phyloP scores from a whole-genome alignment of 2,329 filamentous ascomycete species.

The Colletotrichum sublineola region DNA sequence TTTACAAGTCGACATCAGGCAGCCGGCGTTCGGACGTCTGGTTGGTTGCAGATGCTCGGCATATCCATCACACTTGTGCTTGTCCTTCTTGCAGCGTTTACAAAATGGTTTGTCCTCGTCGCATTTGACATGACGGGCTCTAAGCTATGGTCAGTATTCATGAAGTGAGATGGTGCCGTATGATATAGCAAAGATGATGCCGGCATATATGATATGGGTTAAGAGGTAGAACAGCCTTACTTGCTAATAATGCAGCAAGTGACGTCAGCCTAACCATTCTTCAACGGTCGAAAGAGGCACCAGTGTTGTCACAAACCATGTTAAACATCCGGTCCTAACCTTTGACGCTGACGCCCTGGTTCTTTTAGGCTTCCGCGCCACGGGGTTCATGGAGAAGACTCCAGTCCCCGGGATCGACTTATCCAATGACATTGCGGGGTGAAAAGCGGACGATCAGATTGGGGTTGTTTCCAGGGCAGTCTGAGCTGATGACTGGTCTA shows the following conservation, averaged over 20 bases:
- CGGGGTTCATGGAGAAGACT: constrained; percentile 32
- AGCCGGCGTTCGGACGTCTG: background rate
- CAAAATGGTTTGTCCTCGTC: constrained; percentile 42
- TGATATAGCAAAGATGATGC: background rate
- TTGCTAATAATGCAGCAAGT: constrained; percentile 25
- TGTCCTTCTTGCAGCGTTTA: constrained; percentile 32
- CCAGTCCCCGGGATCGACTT: constrained; percentile 30
- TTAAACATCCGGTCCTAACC: constrained; percentile 41
- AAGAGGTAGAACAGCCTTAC: constrained; percentile 30
- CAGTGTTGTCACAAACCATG: constrained; percentile 41
- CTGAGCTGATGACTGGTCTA: background rate
- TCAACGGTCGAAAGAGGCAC: constrained; percentile 27
- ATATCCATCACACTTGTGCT: constrained; percentile 43
- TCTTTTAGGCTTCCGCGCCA: constrained; percentile 26
- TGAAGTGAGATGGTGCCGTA: background rate
- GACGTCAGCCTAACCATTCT: constrained; percentile 22
- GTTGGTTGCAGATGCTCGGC: background rate
- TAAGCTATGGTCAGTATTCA: constrained; percentile 12
- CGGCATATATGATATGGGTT: background rate
- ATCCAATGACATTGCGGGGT: constrained; percentile 30
- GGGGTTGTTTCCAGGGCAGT: background rate
- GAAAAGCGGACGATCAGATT: background rate
- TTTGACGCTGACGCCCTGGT: constrained; percentile 36
- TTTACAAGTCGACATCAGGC: background rate
- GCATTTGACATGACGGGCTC: constrained; percentile 43